A percentile compares a stretch with the other conserved stretches of the same genome.
These are phyloP conservation scores for Cadophora sp. DNA, from an alignment of 2,329 filamentous ascomycete species.

Conservation along the genomic window DNA sequence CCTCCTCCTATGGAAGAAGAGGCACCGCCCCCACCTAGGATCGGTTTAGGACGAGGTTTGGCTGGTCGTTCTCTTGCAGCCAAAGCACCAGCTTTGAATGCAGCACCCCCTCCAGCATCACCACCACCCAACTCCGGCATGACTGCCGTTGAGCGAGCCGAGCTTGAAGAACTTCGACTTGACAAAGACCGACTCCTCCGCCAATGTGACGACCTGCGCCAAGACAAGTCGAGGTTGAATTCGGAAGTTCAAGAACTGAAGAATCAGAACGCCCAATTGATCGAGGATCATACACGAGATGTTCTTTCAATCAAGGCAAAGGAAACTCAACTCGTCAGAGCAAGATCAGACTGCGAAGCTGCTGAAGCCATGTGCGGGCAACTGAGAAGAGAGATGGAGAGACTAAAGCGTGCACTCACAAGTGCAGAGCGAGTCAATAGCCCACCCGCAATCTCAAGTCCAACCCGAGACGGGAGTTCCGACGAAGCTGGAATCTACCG, in stretches of 20 bases:
- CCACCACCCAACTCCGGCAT: conserved; percentile 70
- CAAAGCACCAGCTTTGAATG: conserved; percentile 60
- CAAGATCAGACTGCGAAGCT: conserved; percentile 86
- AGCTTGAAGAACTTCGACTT: conserved; percentile 85
- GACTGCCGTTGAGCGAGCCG: conserved; percentile 83
- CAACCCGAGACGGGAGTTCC: conserved; percentile 55
- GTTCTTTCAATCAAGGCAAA: conserved; percentile 97
- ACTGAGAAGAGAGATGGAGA: conserved; percentile 85
- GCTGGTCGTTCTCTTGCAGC: conserved; percentile 86
- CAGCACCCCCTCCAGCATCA: conserved; percentile 59
- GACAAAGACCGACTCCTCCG: conserved; percentile 81
- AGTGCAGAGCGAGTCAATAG: conserved; percentile 61
- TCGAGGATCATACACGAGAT: conserved; percentile 95
- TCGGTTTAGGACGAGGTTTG: conserved; percentile 66
- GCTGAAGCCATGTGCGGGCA: conserved; percentile 87
- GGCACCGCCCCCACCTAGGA: conserved; percentile 42
- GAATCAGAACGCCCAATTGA: conserved; percentile 94
- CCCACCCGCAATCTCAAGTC: conserved; percentile 44
- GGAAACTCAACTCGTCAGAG: conserved; percentile 93
- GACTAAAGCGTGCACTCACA: conserved; percentile 85
- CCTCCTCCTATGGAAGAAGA: conserved; percentile 54
- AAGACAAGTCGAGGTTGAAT: conserved; percentile 80
- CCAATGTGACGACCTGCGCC: conserved; percentile 79
- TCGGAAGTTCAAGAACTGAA: conserved; percentile 94
- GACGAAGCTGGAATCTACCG: conserved; percentile 68